Percentiles rank a stretch among this genome's conserved stretches.
These are phyloP conservation scores for Ocimum tenuiflorum DNA, from an alignment of 257 asterid genomes.

Conservation along the genomic window DNA sequence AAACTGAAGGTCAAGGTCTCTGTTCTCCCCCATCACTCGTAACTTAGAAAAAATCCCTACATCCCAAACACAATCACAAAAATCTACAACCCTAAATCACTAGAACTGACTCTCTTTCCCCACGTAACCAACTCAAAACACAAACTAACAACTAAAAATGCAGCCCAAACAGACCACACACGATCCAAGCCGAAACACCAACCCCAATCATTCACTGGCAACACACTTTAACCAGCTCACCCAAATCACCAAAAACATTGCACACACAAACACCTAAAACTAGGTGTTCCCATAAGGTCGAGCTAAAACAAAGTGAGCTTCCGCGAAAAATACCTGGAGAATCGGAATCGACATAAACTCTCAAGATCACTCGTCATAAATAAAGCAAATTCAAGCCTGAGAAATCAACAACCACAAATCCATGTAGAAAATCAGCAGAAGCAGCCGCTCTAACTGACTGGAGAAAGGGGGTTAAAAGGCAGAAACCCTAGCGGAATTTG, in stretches of 20 bases:
- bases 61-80: slow-evolving; percentile 17
- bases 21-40: slow-evolving; percentile 7
- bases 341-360: slow-evolving; percentile 22
- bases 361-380: slow-evolving; percentile 30
- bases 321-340: slow-evolving; percentile 24
- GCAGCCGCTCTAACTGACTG: slow-evolving; percentile 4
- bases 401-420: neutral
- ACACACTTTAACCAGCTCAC: slow-evolving; percentile 9
- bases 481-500: slow-evolving; percentile 25
- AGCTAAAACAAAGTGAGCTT: neutral
- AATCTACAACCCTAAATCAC: slow-evolving; percentile 17
- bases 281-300: neutral
- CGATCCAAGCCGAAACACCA: slow-evolving; percentile 28
- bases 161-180: slow-evolving; percentile 19
- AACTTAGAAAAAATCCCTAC: neutral
- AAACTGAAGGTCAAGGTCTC: neutral
- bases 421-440: neutral
- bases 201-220: slow-evolving; percentile 12
- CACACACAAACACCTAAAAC: slow-evolving; percentile 14
- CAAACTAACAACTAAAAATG: slow-evolving; percentile 16
- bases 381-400: slow-evolving; percentile 3
- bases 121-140: neutral
- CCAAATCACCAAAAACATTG: slow-evolving; percentile 11
- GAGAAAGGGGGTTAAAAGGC: slow-evolving; percentile 16
- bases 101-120: neutral